Evolutionary conservation across 306 rosid genomes (phyloP).

Genomic region (Ormosia emarginata): DNA sequence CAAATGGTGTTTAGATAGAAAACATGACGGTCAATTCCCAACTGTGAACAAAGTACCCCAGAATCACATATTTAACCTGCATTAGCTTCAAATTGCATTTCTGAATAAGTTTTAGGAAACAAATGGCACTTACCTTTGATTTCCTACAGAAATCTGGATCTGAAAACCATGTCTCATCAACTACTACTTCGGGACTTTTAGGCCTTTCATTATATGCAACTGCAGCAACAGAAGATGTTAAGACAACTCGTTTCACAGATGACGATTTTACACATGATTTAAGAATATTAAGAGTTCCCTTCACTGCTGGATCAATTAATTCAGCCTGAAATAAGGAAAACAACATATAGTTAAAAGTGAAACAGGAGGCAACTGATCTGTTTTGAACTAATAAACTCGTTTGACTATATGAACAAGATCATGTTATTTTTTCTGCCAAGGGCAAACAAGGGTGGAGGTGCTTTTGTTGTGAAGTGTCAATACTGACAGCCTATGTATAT

Average conservation of each 20-base stretch:
- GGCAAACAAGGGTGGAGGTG: no score
- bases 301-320: conserved; percentile 35
- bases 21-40: background rate
- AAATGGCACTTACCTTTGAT: background rate
- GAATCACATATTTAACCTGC: background rate
- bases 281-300: conserved; percentile 36
- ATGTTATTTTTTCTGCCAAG: no score
- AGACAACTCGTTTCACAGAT: conserved; percentile 30
- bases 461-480: no score
- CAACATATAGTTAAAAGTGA: background rate
- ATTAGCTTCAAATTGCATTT: background rate
- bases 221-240: conserved; percentile 26
- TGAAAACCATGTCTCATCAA: conserved; percentile 31
- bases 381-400: background rate
- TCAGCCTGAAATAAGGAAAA: conserved; percentile 18
- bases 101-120: background rate
- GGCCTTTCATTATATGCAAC: background rate
- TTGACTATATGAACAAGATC: no score
- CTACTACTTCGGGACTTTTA: conserved; percentile 8
- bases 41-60: background rate
- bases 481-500: no score
- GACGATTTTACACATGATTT: conserved; percentile 30
- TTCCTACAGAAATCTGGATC: conserved; percentile 15
- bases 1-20: background rate
- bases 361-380: background rate